Base-by-base conservation (phyloP, 2,329 filamentous ascomycete genomes). In the Orbilia ellipsospora region DNA sequence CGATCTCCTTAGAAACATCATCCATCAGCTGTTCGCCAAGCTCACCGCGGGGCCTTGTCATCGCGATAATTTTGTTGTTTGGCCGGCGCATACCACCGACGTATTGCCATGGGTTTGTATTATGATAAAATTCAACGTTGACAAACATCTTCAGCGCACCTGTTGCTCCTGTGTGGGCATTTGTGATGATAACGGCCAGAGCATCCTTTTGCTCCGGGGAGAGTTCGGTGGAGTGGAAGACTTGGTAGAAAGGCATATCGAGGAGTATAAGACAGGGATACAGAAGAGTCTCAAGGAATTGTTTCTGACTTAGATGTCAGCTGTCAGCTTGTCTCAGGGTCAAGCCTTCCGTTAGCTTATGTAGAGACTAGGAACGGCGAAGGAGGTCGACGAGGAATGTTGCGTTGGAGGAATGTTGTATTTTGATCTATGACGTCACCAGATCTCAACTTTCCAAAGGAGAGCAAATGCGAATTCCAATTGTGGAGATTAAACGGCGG, bases 91-190 rank as follows among this genome's bases (percentile, higher is more conserved):
- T 26, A 42, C 57, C 63, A 45, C 70, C 70, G 15, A 74, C 26
- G 42, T 74, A 74, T 20, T 74, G 70, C 42, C 59, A 74, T 8
- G 70, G 70, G 44, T 74, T 74, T 13, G 70, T 74, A 31, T 74
- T 74, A 50, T 68, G 70, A 31, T 74, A 48, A 23, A 74, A 74
- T 42, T 74, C 70, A 42, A 68, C 42, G 28, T 68, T 68, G 44
- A 74, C 70, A 45, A 74, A 74, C 28, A 74, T 42, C 26, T 63
- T 74, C 3, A 74, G 52, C 8, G 70, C 63, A 18, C 70, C 70
- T n/a, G 70, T 74, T n/a, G 57, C 63, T 1, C 56, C 70, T 1
- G 56, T 59, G 18, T 74, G 70, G 0, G 70, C 70, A 40, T 68
- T 42, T 28, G 70, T 74, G 62, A 74, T 74, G 2, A 31, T 26